Base-by-base conservation (phyloP, 371 early-diverging fungal species). In the Mucor piriformis region DNA sequence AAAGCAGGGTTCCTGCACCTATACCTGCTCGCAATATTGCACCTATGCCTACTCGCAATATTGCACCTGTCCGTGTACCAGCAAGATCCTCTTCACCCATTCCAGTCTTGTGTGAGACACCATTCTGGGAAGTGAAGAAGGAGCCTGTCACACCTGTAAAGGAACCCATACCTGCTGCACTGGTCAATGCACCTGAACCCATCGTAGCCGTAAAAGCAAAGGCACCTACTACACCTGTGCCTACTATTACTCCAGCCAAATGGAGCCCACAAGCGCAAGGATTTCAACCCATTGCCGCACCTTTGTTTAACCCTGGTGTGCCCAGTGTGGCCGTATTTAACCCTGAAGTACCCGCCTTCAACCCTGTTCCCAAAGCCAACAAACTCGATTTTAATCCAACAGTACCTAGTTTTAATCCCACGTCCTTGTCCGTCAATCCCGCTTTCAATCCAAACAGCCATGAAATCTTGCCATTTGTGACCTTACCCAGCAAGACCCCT, bases 101-200 rank as follows among this genome's bases (percentile, higher is more conserved):
- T 42, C 20, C 42, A 3, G 42, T 42, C 21, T 34, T 74, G 21
- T 49, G 59, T 5, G 61, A 61, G n/a, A 66, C 64, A 8, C 74
- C 71, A 12, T 34, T 35, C 18, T 53, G 40, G 54, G 33, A 23
- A n/a, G n/a, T 6, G 6, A 16, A 13, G 6, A 29, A 50, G 8
- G 29, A 50, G 11, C 18, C 27, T 18, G 20, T n/a, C 15, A 0
- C 32, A 18, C 1, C 16, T n/a, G n/a, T n/a, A n/a, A n/a, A n/a
- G n/a, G n/a, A n/a, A 50, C 13, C 27, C 5, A 20, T 10, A n/a
- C 10, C 20, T 18, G 0, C 43, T 6, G 1, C 21, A 42, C n/a
- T n/a, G n/a, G n/a, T n/a, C n/a, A n/a, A n/a, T n/a, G n/a, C 43
- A 18, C 0, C 20, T 5, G 20, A 11, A 46, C 20, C 16, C 0